Evolutionary conservation across 768 basidiomycete genomes (phyloP).

Genomic region (Phanerodontia chrysosporium): DNA sequence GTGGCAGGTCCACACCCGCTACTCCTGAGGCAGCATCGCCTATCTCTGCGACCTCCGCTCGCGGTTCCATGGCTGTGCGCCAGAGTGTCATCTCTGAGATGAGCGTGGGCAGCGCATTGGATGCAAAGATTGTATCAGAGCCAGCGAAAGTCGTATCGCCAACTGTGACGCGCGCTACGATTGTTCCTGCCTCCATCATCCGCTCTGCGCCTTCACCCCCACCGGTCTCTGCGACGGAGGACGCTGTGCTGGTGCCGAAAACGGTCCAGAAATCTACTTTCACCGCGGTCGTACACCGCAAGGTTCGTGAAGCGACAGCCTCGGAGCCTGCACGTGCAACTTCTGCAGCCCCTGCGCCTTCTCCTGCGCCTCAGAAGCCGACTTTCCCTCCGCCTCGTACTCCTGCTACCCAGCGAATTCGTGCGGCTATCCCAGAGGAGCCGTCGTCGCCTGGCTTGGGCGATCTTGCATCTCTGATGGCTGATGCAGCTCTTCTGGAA

Average conservation of each 20-base stretch:
- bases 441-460: constrained; percentile 20
- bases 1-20: background rate
- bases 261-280: constrained; percentile 22
- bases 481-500: constrained; percentile 24
- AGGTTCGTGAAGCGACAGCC: constrained; percentile 16
- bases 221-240: constrained; percentile 9
- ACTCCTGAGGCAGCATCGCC: background rate
- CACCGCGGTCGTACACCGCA: constrained; percentile 30
- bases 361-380: background rate
- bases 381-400: constrained; percentile 1
- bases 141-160: constrained; percentile 15
- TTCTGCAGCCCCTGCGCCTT: constrained; percentile 19
- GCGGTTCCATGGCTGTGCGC: background rate
- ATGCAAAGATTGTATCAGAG: constrained; percentile 15
- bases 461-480: constrained; percentile 22
- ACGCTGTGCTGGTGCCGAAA: constrained; percentile 17
- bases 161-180: constrained; percentile 8
- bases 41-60: background rate
- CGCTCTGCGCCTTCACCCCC: constrained; percentile 8
- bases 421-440: background rate
- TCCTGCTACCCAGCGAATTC: background rate
- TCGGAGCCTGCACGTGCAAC: constrained; percentile 7
- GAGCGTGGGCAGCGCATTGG: constrained; percentile 5
- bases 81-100: background rate
- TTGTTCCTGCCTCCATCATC: constrained; percentile 15